Evolutionary conservation across 1,284 basidiomycete species (phyloP), one percentile per base, ranked within the genome.

Genomic region (Malassezia obtusa): DNA sequence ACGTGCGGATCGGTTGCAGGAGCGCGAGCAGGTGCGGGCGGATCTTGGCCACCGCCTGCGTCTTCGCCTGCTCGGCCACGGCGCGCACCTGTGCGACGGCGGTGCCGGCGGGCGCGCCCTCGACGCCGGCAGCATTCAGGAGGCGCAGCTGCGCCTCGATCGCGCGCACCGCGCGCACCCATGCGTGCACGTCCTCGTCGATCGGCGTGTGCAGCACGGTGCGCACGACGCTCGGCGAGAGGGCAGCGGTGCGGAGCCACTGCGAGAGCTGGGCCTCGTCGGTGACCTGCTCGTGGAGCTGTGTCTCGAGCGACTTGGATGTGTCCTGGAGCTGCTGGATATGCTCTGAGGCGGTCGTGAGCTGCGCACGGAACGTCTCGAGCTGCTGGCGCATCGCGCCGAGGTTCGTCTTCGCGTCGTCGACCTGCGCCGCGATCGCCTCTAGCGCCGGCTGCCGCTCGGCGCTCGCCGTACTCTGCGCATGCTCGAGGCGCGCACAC

Each of bases 301-400:
- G 81, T 56, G 81, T 82, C 61, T 95, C 91, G 44, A 98, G 92
- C 43, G 85, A 84, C 60, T 87, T 85, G 68, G 87, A 91, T 33
- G 88, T 81, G 57, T 82, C 80, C 72, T 98, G 92, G 22, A 99
- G 79, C 61, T 92, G 86, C 0, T 87, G 85, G 70, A 99, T 94
- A 71, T 98, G 91, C 0, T 88, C 86, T 2, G 92, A 95, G 4
- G 96, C 90, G 2, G 85, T 83, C 3, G 86, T 86, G 5, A 99
- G 79, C 75, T 99, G 91, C 62, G 81, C 84, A 75, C 95, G 90
- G 67, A 98, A 99, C 0, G 30, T 19, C 21, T 45, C 45, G 4
- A 60, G 50, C 32, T 52, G 38, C 11, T 31, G 21, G 11, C 48
- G 54, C 30, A 60, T 52, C 28, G 40, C 22, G n/a, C 15, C 43